These are phyloP conservation scores for Solanum megistacrolobum DNA, from an alignment of 257 asterid genomes.

Conservation along the genomic window DNA sequence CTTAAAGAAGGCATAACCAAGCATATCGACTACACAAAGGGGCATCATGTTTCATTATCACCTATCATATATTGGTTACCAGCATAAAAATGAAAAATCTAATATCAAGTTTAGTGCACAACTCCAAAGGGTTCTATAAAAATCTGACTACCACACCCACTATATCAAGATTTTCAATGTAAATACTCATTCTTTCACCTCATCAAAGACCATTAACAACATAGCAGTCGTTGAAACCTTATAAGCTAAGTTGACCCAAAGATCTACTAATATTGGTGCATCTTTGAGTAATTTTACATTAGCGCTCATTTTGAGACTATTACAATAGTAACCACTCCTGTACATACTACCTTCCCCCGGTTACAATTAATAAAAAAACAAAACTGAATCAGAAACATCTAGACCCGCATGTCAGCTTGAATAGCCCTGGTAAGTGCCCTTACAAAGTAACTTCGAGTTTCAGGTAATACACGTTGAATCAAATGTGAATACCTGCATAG, in stretches of 20 bases:
- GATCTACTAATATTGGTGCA: not conserved
- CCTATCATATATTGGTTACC: not conserved
- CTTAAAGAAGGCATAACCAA: not conserved
- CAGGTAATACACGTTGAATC: constrained; percentile 67
- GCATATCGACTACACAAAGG: not conserved
- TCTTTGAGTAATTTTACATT: not conserved
- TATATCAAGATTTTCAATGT: not conserved
- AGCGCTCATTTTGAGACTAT: constrained; percentile 1
- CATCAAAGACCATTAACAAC: not conserved
- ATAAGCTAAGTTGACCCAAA: not conserved
- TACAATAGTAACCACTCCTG: constrained; percentile 21
- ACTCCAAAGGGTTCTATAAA: not conserved
- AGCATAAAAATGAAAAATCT: not conserved
- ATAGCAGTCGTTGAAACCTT: not conserved
- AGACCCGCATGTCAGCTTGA: constrained; percentile 41
- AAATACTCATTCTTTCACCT: not conserved
- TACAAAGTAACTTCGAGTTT: constrained; percentile 68
- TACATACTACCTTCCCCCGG: constrained; percentile 36
- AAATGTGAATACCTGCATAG: constrained; percentile 63
- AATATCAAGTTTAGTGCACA: not conserved
- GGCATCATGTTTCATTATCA: not conserved
- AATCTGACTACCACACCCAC: not conserved
- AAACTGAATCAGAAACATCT: constrained; percentile 25
- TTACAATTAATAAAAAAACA: constrained; percentile 36
- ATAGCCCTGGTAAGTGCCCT: constrained; percentile 47